phyloP scores from a whole-genome alignment of 352 stramenopile genomes.

The Blastocystis sp. region DNA sequence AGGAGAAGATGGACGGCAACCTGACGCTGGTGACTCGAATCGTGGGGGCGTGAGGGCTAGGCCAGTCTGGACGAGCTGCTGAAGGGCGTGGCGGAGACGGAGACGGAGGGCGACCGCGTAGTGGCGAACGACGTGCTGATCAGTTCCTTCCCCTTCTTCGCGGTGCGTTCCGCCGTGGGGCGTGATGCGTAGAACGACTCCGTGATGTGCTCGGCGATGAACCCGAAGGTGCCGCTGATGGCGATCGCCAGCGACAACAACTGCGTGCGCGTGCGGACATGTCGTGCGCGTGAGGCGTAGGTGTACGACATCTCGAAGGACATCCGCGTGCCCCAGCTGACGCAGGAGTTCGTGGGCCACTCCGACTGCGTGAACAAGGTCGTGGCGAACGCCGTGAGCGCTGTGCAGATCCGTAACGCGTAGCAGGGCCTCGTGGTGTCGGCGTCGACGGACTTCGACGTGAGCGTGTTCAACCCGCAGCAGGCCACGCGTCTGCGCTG shows the following conservation, averaged over 20 bases:
- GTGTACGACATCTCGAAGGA: slow-evolving; percentile 7
- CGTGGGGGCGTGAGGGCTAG: neutral
- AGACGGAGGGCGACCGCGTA: neutral
- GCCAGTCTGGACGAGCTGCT: slow-evolving; percentile 45
- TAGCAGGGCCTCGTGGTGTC: slow-evolving; percentile 39
- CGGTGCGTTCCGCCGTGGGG: neutral
- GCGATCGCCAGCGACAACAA: neutral
- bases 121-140: slow-evolving; percentile 44
- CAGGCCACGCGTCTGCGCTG: neutral
- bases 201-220: slow-evolving; percentile 11
- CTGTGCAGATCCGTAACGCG: neutral
- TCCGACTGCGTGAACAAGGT: slow-evolving; percentile 39
- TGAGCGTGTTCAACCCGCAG: slow-evolving; percentile 38
- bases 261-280: neutral
- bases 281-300: neutral
- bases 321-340: neutral
- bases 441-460: slow-evolving; percentile 16
- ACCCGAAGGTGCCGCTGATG: slow-evolving; percentile 1
- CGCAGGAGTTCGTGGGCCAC: slow-evolving; percentile 51
- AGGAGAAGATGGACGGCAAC: neutral
- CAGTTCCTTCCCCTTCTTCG: slow-evolving; percentile 13
- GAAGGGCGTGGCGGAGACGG: neutral
- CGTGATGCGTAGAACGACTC: slow-evolving; percentile 1
- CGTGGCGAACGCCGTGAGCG: neutral
- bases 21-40: no score